phyloP scores from a whole-genome alignment of 257 asterid species.

The Jaltomata sinuosa region DNA sequence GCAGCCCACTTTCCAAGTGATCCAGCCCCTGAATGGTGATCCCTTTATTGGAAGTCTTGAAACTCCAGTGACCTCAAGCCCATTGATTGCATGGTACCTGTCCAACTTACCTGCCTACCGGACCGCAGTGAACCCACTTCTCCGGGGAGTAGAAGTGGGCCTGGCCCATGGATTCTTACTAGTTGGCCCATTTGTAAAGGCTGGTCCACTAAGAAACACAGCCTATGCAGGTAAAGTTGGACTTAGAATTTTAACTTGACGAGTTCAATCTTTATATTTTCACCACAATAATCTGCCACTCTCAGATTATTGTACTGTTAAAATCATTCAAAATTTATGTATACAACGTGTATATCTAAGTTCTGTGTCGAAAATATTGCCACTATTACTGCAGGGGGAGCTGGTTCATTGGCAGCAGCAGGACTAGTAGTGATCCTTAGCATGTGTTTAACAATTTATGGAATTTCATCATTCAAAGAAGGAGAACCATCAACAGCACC shows the following conservation, averaged over 20 bases:
- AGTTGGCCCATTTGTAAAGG: constrained; percentile 73
- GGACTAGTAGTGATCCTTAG: constrained; percentile 75
- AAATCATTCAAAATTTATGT: too few relatives aligned
- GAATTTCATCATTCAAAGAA: constrained; percentile 70
- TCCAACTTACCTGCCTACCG: constrained; percentile 87
- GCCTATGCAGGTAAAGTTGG: constrained; percentile 9
- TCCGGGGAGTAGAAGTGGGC: constrained; percentile 70
- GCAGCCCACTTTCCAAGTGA: constrained; percentile 96
- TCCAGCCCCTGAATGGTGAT: constrained; percentile 88
- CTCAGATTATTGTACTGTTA: too few relatives aligned
- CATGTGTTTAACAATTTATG: constrained; percentile 65
- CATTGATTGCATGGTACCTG: constrained; percentile 89
- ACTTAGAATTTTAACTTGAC: background rate
- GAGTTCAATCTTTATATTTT: background rate
- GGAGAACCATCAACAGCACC: constrained; percentile 81
- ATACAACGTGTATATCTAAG: too few relatives aligned
- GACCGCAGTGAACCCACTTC: constrained; percentile 75
- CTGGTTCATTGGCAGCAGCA: constrained; percentile 81
- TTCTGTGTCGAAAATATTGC: too few relatives aligned
- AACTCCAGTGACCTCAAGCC: constrained; percentile 97
- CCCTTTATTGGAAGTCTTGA: constrained; percentile 97
- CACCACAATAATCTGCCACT: too few relatives aligned
- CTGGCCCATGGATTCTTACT: constrained; percentile 84
- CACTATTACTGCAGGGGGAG: too few relatives aligned
- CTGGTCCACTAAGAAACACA: constrained; percentile 82